Evolutionary conservation across 2,329 filamentous ascomycete genomes (phyloP), one percentile per base, ranked within the genome.

Genomic region (Ophiocordyceps camponoti-floridani): DNA sequence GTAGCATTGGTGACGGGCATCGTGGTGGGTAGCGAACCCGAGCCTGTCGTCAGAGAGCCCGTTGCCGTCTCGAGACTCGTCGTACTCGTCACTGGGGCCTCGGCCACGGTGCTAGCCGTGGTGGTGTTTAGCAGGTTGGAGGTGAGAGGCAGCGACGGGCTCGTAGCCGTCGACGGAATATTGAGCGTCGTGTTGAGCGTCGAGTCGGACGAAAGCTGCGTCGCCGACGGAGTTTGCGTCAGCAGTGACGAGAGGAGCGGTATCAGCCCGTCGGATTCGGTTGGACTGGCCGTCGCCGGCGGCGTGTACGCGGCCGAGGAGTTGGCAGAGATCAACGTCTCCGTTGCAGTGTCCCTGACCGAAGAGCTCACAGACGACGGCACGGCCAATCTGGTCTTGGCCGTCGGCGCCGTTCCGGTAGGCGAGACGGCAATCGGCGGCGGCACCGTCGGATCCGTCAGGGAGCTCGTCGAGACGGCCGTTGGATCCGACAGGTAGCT

Each of bases 31-130:
- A 18, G 35, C 5, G 2, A n/a, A 16, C 35, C 18, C n/a, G 6
- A 18, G 14, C 18, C 35, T n/a, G 35, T 18, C 19, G 27, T 41
- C 40, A 23, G 46, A 31, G 19, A 31, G 35, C 19, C 33, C 19
- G 19, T 33, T 23, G 37, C 9, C 16, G 42, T 46, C 19, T 18
- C 27, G 10, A 42, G 42, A 33, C 46, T 42, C 16, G 46, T 35
- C 23, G 49, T 43, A 27, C 47, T 50, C 30, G 41, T 47, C 23
- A 47, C 44, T 6, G 49, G 47, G 19, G 44, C 41, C 11, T 48
- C 45, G 31, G 13, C n/a, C 18, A 43, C 40, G 12, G 43, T 51
- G 4, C 18, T 28, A 7, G 49, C 31, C 7, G 44, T 48, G 14
- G 45, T 47, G 30, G 48, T 43, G 10, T 42, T 41, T 19, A 44